Conservation (phyloP, 2,329 filamentous ascomycete genomes). For the Pseudogymnoascus sp. region DNA sequence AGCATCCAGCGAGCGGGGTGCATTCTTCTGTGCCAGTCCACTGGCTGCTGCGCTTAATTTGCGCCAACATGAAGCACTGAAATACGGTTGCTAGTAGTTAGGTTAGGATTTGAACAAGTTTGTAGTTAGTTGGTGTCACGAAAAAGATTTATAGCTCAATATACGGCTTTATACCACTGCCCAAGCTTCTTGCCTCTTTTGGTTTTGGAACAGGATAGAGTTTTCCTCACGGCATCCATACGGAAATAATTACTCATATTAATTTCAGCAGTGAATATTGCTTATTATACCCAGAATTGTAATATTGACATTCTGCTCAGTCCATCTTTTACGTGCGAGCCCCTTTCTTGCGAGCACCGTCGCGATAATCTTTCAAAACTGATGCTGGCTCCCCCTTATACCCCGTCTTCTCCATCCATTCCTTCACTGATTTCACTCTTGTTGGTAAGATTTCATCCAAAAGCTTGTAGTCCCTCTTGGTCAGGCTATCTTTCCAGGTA, state of each 20-base stretch:
- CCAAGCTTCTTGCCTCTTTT: background rate
- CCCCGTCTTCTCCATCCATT: slow-evolving; percentile 17
- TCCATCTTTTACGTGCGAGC: background rate
- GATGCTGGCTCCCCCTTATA: background rate
- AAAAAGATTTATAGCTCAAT: background rate
- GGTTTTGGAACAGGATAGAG: background rate
- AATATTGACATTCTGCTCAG: background rate
- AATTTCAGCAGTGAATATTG: background rate
- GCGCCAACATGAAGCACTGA: background rate
- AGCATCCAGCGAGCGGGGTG: background rate
- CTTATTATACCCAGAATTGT: background rate
- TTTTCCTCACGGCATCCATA: too few species aligned
- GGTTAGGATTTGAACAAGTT: background rate
- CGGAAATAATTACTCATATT: too few species aligned
- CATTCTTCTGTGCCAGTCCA: background rate
- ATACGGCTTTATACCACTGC: background rate
- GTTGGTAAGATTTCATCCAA: slow-evolving; percentile 21
- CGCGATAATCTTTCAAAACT: background rate
- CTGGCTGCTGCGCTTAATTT: background rate
- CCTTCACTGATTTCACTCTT: slow-evolving; percentile 19
- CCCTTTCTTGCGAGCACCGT: background rate
- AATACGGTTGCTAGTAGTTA: background rate
- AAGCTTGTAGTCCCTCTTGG: slow-evolving; percentile 18
- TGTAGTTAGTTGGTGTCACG: background rate
- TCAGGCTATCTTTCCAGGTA: slow-evolving; percentile 18